These are phyloP conservation scores for Phytophthora boehmeriae DNA, from an alignment of 352 stramenopile genomes.

Conservation along the genomic window DNA sequence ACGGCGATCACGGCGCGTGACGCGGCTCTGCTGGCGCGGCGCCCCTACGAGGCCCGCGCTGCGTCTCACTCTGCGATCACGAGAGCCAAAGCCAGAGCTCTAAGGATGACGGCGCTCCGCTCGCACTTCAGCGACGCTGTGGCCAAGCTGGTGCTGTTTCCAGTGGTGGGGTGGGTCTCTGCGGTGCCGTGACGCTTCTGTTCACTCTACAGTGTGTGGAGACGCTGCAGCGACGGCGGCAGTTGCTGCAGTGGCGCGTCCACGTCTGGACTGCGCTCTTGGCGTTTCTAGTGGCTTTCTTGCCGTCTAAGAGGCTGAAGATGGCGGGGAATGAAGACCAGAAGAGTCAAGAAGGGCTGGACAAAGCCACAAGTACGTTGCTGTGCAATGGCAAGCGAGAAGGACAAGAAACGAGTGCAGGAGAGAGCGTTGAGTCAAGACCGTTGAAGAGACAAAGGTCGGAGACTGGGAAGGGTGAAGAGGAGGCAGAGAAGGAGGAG, in stretches of 20 bases:
- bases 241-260: conserved; percentile 21
- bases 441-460: conserved; percentile 50
- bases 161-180: conserved; percentile 65
- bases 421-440: conserved; percentile 21
- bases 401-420: conserved; percentile 14
- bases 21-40: background rate
- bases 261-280: conserved; percentile 21
- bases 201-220: conserved; percentile 70
- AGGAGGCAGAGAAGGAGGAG: background rate
- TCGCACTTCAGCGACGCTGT: conserved; percentile 39
- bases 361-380: conserved; percentile 7
- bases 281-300: conserved; percentile 19
- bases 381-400: conserved; percentile 23
- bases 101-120: conserved; percentile 10
- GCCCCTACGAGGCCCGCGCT: background rate
- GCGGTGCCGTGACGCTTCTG: conserved; percentile 54
- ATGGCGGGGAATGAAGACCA: conserved; percentile 5
- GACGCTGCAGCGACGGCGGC: conserved; percentile 38
- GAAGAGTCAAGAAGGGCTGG: conserved; percentile 3
- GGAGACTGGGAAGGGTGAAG: conserved; percentile 4
- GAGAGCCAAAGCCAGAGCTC: conserved; percentile 12
- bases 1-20: conserved; percentile 1
- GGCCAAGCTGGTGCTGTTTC: conserved; percentile 62
- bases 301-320: conserved; percentile 27
- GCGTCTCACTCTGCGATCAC: conserved; percentile 2